These are phyloP conservation scores for Cyberlindnera subsufficiens DNA, from an alignment of 805 yeast genomes.

Conservation along the genomic window DNA sequence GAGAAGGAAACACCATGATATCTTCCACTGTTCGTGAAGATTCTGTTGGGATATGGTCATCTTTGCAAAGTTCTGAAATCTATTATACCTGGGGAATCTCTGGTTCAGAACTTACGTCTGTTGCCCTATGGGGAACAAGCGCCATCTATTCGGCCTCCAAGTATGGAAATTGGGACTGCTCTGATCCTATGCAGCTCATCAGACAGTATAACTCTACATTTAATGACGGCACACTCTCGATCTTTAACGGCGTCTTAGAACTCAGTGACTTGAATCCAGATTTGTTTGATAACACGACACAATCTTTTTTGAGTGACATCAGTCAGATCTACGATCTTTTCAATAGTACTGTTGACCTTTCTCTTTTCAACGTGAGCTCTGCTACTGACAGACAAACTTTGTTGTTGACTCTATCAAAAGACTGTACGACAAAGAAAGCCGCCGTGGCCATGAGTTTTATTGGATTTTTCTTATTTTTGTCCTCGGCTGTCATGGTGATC, in stretches of 20 bases:
- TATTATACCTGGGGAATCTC: slow-evolving; percentile 5
- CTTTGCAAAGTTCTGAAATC: slow-evolving; percentile 1
- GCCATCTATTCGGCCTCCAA: slow-evolving; percentile 21
- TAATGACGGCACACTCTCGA: not conserved
- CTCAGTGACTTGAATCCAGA: not conserved
- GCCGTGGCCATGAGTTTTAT: slow-evolving; percentile 10
- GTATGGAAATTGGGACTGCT: slow-evolving; percentile 24
- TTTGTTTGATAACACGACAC: no score
- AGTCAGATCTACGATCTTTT: no score
- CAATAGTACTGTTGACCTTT: not conserved
- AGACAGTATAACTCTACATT: slow-evolving; percentile 19
- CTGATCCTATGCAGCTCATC: slow-evolving; percentile 18
- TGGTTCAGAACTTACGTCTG: slow-evolving; percentile 16
- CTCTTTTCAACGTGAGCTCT: not conserved
- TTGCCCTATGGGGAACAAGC: slow-evolving; percentile 20
- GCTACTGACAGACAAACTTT: slow-evolving; percentile 3
- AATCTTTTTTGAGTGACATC: no score
- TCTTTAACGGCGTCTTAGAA: not conserved
- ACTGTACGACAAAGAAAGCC: slow-evolving; percentile 14
- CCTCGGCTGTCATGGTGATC: slow-evolving; percentile 8
- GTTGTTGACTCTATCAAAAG: slow-evolving; percentile 11
- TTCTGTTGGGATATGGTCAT: not conserved
- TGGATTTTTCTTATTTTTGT: slow-evolving; percentile 9
- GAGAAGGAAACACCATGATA: slow-evolving; percentile 7
- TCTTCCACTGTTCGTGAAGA: slow-evolving; percentile 1